Evolutionary conservation across 805 yeast species (phyloP).

Genomic region (Starmerella powellii): DNA sequence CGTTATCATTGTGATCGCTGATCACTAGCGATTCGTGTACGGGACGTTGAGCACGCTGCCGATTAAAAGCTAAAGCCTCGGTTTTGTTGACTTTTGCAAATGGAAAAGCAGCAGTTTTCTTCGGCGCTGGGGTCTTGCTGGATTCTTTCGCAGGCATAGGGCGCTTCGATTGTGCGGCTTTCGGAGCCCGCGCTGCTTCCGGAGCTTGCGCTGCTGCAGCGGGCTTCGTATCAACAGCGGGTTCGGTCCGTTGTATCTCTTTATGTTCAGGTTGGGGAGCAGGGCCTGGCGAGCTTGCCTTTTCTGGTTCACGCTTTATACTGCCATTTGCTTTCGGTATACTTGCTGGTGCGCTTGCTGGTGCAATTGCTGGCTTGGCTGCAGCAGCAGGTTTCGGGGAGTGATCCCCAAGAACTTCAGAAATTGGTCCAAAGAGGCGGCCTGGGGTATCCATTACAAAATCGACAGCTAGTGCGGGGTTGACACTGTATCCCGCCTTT

Average conservation of each 20-base stretch:
- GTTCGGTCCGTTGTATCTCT: too few species aligned
- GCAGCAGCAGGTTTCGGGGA: too few species aligned
- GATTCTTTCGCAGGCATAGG: neutral
- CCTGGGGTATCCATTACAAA: neutral
- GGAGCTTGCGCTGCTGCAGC: too few species aligned
- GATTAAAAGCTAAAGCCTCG: neutral
- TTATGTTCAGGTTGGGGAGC: too few species aligned
- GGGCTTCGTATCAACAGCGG: too few species aligned
- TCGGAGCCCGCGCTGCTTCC: too few species aligned
- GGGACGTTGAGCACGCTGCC: conserved; percentile 1
- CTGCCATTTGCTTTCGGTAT: too few species aligned
- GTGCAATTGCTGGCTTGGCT: too few species aligned
- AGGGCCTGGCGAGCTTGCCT: too few species aligned
- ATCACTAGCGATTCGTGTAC: conserved; percentile 14
- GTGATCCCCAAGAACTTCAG: neutral
- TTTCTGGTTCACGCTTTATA: too few species aligned
- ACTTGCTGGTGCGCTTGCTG: too few species aligned
- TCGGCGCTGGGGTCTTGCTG: neutral
- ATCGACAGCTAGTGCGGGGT: conserved; percentile 7
- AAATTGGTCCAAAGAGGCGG: neutral
- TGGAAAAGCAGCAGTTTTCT: neutral
- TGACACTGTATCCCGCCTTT: conserved; percentile 4
- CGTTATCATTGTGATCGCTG: conserved; percentile 4
- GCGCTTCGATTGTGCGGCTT: neutral
- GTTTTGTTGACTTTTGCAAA: conserved; percentile 3